Evolutionary conservation across 495 filamentous ascomycete genomes (phyloP), one percentile per base, ranked within the genome.

Genomic region (Hypoxylon intermedium): DNA sequence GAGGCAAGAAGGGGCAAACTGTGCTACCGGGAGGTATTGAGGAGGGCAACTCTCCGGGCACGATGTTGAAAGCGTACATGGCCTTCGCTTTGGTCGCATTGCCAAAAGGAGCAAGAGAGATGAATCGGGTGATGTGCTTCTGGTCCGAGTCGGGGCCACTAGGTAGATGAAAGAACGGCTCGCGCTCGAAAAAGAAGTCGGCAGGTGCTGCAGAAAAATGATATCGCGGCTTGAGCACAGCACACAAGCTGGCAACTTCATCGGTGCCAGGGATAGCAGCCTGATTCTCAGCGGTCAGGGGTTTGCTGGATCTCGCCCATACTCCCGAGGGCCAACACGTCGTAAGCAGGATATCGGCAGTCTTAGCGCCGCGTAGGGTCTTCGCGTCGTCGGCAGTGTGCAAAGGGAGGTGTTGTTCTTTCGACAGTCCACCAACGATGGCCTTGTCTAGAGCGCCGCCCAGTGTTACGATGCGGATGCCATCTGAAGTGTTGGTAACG

Each of bases 31-130:
- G 49, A 0, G 92, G 91, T 9, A 90, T 71, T 1, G 76, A 78
- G 12, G 80, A 60, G 7, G 84, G 68, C 2, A 79, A 65, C 1
- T 89, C 82, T 11, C 82, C 79, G 19, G 81, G 77, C n/a, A 86
- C 83, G 6, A 97, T 75, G 5, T 82, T 82, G 73, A 98, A 98
- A 11, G 94, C 94, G 67, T 95, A 97, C 71, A 97, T 85, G 44
- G 89, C 88, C 77, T 96, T 96, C 41, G 88, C 85, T 69, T 91
- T 92, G 2, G 76, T 73, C 0, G 79, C 47, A 68, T 93, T 96
- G 43, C 83, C 87, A 70, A 82, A 91, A 4, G 88, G 78, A 1
- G 90, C 93, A 3, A 98, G 74, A 43, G 90, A 93, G 67, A 97
- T 85, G 72, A 98, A 98, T 16, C 93, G 87, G 2, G 93, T 97